These are phyloP conservation scores for Ormosia emarginata DNA, from an alignment of 306 rosid genomes.

Conservation along the genomic window DNA sequence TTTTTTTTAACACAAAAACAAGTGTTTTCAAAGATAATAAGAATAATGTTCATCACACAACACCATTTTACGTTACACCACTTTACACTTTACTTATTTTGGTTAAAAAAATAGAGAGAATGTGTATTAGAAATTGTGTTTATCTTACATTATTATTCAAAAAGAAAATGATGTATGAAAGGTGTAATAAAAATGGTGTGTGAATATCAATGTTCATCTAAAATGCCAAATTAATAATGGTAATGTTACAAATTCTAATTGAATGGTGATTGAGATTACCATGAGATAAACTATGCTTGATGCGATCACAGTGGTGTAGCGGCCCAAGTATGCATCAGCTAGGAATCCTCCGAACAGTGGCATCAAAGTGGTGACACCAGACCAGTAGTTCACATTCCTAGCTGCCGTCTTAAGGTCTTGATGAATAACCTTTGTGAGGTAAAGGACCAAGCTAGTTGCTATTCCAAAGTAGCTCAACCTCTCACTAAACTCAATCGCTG, in stretches of 20 bases:
- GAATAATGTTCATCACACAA: no score
- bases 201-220: no score
- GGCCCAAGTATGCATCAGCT: conserved; percentile 90
- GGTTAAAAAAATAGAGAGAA: no score
- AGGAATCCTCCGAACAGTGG: conserved; percentile 86
- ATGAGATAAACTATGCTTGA: conserved; percentile 65
- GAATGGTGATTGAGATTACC: conserved; percentile 37
- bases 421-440: conserved; percentile 71
- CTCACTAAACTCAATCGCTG: conserved; percentile 96
- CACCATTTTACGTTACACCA: no score
- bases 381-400: conserved; percentile 78
- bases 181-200: no score
- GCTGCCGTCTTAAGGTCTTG: conserved; percentile 83
- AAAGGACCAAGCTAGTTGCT: conserved; percentile 71
- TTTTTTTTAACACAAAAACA: not conserved
- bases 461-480: conserved; percentile 88
- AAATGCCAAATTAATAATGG: not conserved
- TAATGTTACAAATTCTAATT: not conserved
- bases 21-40: not conserved
- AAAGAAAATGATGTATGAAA: no score
- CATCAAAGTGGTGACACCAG: conserved; percentile 92
- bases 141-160: no score
- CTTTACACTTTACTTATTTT: no score
- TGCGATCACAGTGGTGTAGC: conserved; percentile 61
- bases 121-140: no score